A percentile compares a stretch with the other conserved stretches of the same genome.
phyloP scores from a whole-genome alignment of 176 grass and related monocot genomes.

The Rhipidocladum racemiflorum region DNA sequence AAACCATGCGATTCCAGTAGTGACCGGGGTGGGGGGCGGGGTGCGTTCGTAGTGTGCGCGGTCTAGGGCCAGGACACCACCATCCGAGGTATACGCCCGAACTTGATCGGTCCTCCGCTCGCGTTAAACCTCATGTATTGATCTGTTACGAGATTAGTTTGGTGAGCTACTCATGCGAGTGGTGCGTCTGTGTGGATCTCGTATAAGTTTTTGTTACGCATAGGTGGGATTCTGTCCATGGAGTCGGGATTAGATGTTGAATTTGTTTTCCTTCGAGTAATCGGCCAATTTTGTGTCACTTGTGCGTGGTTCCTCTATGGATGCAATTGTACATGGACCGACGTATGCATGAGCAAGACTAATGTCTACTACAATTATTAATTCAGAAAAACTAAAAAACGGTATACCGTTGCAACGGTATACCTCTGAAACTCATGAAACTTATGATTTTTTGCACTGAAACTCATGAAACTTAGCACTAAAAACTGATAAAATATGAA shows the following conservation, averaged over 20 bases:
- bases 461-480: too few species aligned
- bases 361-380: background rate
- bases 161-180: background rate
- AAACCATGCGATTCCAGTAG: too few species aligned
- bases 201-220: background rate
- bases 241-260: background rate
- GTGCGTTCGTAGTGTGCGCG: constrained; percentile 34
- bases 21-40: background rate
- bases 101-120: background rate
- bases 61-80: constrained; percentile 51
- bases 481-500: too few species aligned
- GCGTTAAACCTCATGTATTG: background rate
- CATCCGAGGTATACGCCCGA: constrained; percentile 42
- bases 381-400: too few species aligned
- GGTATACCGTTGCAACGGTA: too few species aligned
- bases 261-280: background rate
- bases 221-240: background rate
- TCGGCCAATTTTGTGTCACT: background rate
- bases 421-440: too few species aligned
- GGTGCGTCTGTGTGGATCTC: background rate
- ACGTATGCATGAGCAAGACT: background rate
- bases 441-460: too few species aligned
- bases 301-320: background rate
- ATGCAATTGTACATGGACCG: background rate
- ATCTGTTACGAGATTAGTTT: background rate